phyloP scores from a whole-genome alignment of 2,329 filamentous ascomycete genomes.

The Beauveria scarabaeidicola region DNA sequence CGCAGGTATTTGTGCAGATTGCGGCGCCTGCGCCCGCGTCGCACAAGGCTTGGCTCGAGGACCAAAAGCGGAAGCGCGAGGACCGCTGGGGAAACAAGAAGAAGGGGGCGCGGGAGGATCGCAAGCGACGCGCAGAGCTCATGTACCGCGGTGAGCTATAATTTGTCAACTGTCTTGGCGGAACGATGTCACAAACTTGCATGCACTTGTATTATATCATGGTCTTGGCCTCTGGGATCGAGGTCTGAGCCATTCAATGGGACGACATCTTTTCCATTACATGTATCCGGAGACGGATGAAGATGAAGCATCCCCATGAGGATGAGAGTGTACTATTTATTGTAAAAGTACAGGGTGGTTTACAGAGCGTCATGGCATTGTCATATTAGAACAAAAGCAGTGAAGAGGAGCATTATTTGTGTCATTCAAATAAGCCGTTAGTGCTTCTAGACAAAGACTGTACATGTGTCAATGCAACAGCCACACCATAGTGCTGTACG shows the following conservation, averaged over 20 bases:
- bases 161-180: background rate
- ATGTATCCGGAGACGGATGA: background rate
- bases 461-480: no score
- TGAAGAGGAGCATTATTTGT: background rate
- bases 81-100: slow-evolving; percentile 50
- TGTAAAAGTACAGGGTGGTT: background rate
- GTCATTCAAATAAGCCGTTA: no score
- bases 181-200: background rate
- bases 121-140: slow-evolving; percentile 44
- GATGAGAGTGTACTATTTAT: slow-evolving; percentile 7
- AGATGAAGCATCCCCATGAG: background rate
- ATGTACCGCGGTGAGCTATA: slow-evolving; percentile 44
- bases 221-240: background rate
- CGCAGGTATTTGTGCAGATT: slow-evolving; percentile 48
- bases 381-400: background rate
- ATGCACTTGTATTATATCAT: slow-evolving; percentile 6
- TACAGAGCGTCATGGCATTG: slow-evolving; percentile 8
- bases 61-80: slow-evolving; percentile 39
- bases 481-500: no score
- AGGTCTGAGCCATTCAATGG: background rate
- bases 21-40: slow-evolving; percentile 41
- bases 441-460: no score
- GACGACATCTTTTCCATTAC: background rate
- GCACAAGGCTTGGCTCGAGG: slow-evolving; percentile 38
- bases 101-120: slow-evolving; percentile 46